A percentile compares a stretch with the other conserved stretches of the same genome.
phyloP scores from a whole-genome alignment of 176 grass and related monocot species.

The Panicum miliaceum region DNA sequence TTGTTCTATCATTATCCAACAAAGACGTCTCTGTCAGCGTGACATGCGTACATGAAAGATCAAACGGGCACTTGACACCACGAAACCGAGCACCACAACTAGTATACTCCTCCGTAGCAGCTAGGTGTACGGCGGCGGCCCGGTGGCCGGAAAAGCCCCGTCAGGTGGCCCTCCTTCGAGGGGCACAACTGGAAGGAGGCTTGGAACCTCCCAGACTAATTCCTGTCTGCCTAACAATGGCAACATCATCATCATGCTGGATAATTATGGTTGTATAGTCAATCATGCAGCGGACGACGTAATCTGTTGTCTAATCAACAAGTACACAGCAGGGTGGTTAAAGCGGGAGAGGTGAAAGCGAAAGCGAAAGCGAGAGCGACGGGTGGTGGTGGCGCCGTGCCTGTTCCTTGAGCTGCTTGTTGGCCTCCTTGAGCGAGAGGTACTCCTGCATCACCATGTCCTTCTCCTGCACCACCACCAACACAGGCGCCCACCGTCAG shows the following conservation, averaged over 20 bases:
- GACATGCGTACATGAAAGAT: conserved; percentile 2
- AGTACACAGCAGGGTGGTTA: not conserved
- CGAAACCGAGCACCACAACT: not conserved
- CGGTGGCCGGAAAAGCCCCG: not conserved
- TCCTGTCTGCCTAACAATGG: conserved; percentile 35
- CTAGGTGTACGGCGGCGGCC: conserved; percentile 29
- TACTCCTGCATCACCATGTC: conserved; percentile 73
- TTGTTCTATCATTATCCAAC: conserved; percentile 6
- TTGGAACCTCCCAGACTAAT: conserved; percentile 46
- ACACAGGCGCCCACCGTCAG: not conserved
- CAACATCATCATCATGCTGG: not conserved
- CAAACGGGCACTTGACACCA: not conserved
- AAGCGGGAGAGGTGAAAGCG: not conserved
- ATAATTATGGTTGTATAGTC: not conserved
- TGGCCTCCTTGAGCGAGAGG: conserved; percentile 71
- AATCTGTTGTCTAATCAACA: not conserved
- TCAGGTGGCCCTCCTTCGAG: not conserved
- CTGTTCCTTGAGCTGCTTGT: conserved; percentile 86
- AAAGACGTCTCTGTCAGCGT: conserved; percentile 6
- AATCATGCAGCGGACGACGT: not conserved
- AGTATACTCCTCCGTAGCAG: not conserved
- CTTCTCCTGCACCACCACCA: conserved; percentile 62
- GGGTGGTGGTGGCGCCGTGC: conserved; percentile 26
- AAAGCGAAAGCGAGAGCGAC: conserved; percentile 21
- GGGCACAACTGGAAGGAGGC: conserved; percentile 37